Evolutionary conservation across 495 filamentous ascomycete species (phyloP).

Genomic region (Neurospora pannonica): DNA sequence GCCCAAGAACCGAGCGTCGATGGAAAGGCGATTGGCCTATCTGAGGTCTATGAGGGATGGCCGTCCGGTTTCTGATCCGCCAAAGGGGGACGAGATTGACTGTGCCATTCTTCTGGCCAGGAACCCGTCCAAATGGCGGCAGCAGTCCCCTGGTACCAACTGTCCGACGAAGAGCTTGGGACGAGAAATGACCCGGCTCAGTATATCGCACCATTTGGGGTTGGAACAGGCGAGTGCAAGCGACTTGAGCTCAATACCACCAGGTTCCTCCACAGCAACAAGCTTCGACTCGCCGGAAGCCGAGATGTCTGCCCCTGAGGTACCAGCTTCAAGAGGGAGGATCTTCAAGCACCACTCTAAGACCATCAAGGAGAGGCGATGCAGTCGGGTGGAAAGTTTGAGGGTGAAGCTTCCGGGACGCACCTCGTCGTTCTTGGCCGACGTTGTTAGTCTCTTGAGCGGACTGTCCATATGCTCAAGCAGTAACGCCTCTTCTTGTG

Average conservation of each 20-base stretch:
- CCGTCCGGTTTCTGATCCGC: not conserved
- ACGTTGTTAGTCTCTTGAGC: conserved; percentile 4
- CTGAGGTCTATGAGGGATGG: not conserved
- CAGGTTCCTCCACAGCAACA: not conserved
- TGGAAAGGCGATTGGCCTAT: not conserved
- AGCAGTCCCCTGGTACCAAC: not conserved
- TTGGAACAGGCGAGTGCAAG: not conserved
- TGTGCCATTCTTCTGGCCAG: conserved; percentile 3
- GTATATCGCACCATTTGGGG: not conserved
- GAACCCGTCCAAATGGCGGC: not conserved
- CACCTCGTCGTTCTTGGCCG: conserved; percentile 10
- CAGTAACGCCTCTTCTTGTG: not conserved
- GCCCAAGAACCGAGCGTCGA: conserved; percentile 6
- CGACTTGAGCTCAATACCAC: not conserved
- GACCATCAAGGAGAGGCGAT: not conserved
- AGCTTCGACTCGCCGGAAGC: not conserved
- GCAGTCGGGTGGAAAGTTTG: conserved; percentile 1
- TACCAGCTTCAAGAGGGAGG: not conserved
- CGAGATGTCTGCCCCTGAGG: not conserved
- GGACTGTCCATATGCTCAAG: conserved; percentile 9
- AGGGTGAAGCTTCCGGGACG: conserved; percentile 7
- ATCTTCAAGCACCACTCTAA: not conserved
- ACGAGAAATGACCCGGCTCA: not conserved
- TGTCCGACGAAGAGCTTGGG: not conserved
- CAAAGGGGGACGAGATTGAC: not conserved